Evolutionary conservation across 139 green algal species (phyloP).

Genomic region (Diplosphaera chodatii): DNA sequence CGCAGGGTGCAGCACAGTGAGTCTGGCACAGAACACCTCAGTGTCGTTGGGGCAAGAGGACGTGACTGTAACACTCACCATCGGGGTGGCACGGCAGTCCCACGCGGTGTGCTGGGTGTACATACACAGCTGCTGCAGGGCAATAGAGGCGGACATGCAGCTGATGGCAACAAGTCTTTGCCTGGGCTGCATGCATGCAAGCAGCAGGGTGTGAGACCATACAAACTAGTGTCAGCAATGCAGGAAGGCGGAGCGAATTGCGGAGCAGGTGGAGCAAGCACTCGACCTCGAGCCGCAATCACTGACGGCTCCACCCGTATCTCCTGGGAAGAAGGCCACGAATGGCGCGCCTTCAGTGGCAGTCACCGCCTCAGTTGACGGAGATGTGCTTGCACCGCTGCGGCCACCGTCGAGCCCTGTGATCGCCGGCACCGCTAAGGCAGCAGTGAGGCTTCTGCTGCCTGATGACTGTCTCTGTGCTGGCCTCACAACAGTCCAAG

Average conservation of each 20-base stretch:
- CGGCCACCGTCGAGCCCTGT: neutral
- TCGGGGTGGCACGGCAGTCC: too few species aligned
- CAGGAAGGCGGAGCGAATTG: neutral
- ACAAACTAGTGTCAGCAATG: too few species aligned
- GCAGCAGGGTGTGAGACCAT: too few species aligned
- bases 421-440: neutral
- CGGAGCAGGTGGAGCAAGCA: neutral
- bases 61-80: neutral
- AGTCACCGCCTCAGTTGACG: neutral
- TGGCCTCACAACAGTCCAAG: too few species aligned
- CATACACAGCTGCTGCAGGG: too few species aligned
- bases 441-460: too few species aligned
- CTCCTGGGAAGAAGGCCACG: neutral
- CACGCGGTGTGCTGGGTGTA: too few species aligned
- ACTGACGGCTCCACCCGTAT: neutral
- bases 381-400: neutral
- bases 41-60: neutral
- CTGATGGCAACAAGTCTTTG: too few species aligned
- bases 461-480: too few species aligned
- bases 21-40: neutral
- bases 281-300: neutral
- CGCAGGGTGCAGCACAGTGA: neutral
- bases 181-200: too few species aligned
- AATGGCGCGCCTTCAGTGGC: too few species aligned
- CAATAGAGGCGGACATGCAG: too few species aligned